phyloP scores from a whole-genome alignment of 805 yeast species.

The Starmera pachycereana region DNA sequence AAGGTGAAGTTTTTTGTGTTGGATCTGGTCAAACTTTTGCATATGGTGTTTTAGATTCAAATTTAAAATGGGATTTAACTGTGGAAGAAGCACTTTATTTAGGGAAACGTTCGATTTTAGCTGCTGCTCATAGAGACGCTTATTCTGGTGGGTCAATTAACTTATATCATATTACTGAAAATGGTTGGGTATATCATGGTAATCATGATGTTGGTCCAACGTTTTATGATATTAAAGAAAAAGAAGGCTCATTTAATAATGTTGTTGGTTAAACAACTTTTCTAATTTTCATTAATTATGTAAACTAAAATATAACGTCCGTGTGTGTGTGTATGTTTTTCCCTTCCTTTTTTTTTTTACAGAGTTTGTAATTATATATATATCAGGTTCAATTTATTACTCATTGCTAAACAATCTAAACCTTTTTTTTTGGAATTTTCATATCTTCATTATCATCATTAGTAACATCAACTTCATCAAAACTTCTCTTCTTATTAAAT shows the following conservation, averaged over 20 bases:
- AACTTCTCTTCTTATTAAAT: not conserved
- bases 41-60: conserved; percentile 93
- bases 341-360: too few relatives aligned
- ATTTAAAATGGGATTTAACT: conserved; percentile 81
- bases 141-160: conserved; percentile 95
- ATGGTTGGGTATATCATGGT: conserved; percentile 95
- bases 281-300: too few relatives aligned
- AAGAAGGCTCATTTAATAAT: conserved; percentile 83
- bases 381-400: too few relatives aligned
- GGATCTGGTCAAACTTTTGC: conserved; percentile 99
- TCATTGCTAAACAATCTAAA: too few relatives aligned
- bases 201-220: conserved; percentile 85
- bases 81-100: conserved; percentile 90
- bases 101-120: conserved; percentile 92
- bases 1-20: conserved; percentile 92
- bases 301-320: too few relatives aligned
- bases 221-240: conserved; percentile 84
- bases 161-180: conserved; percentile 83
- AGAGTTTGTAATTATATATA: too few relatives aligned
- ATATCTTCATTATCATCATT: not conserved
- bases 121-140: conserved; percentile 98
- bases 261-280: not conserved
- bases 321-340: too few relatives aligned
- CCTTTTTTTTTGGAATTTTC: not conserved
- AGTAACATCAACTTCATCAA: not conserved